These are phyloP conservation scores for Aspergillus sp. DNA, from an alignment of 2,329 filamentous ascomycete genomes.

Conservation along the genomic window DNA sequence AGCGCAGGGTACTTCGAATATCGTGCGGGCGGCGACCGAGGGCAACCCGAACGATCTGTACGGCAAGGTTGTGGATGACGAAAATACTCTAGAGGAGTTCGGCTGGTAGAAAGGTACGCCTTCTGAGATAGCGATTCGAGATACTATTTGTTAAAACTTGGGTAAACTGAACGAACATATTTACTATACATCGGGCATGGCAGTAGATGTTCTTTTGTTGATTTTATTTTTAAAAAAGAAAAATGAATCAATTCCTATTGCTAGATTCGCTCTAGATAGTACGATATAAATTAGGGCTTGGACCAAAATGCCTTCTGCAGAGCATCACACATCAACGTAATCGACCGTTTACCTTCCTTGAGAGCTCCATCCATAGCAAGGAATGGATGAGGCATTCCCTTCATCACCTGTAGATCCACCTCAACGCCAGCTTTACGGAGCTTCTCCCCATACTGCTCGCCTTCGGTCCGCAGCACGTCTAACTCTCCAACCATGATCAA, in stretches of 20 bases:
- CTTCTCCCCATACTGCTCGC: conserved; percentile 48
- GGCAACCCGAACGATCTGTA: too few species aligned
- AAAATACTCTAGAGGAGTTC: too few species aligned
- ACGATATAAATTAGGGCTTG: conserved; percentile 8
- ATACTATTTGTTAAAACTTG: not conserved
- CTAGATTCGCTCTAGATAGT: too few species aligned
- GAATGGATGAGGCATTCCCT: conserved; percentile 56
- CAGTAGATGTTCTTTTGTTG: too few species aligned
- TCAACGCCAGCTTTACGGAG: conserved; percentile 43
- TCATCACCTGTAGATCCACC: conserved; percentile 48
- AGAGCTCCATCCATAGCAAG: conserved; percentile 54
- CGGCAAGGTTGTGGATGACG: too few species aligned
- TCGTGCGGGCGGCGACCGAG: too few species aligned
- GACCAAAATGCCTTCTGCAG: conserved; percentile 30
- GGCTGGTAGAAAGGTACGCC: too few species aligned
- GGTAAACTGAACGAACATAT: too few species aligned
- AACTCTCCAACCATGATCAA: conserved; percentile 52
- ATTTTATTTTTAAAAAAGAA: not conserved
- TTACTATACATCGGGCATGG: too few species aligned
- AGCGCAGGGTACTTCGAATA: too few species aligned
- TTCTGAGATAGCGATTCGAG: not conserved
- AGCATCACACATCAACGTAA: conserved; percentile 42
- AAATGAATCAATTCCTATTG: not conserved
- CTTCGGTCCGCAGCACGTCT: conserved; percentile 54
- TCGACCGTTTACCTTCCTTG: conserved; percentile 48